Conservation (phyloP, 345 rosid species). For the Carallia brachiata region DNA sequence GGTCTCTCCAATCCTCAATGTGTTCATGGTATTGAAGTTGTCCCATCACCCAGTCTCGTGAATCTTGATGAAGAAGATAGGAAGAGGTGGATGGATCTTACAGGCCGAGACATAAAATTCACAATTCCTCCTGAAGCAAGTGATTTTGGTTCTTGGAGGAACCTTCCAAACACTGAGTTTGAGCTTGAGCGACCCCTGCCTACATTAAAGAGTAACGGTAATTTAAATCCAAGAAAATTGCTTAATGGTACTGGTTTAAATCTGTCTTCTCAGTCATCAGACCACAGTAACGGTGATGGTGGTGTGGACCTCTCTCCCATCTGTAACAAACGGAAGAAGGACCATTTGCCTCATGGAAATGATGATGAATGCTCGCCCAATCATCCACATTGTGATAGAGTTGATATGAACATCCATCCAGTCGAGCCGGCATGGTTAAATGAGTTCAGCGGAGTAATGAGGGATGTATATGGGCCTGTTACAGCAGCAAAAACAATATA, state of each 20-base stretch:
- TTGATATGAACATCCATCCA: constrained; percentile 59
- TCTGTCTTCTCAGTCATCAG: constrained; percentile 65
- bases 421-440: constrained; percentile 70
- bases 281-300: constrained; percentile 58
- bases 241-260: constrained; percentile 87
- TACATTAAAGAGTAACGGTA: constrained; percentile 34
- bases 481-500: constrained; percentile 81
- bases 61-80: constrained; percentile 81
- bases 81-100: constrained; percentile 89
- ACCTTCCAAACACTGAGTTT: constrained; percentile 84
- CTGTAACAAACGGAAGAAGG: constrained; percentile 70
- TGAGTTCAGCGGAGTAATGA: constrained; percentile 85
- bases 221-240: constrained; percentile 52
- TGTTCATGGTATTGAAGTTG: constrained; percentile 85
- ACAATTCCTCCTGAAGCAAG: constrained; percentile 75
- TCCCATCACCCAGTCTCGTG: constrained; percentile 66
- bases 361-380: constrained; percentile 57
- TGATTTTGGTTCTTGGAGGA: constrained; percentile 92
- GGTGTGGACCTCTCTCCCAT: constrained; percentile 66
- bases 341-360: constrained; percentile 56
- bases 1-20: constrained; percentile 97
- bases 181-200: constrained; percentile 76
- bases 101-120: constrained; percentile 85
- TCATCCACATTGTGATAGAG: constrained; percentile 46
- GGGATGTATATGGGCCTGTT: constrained; percentile 73